These are phyloP conservation scores for Pseudogymnoascus sp. DNA, from an alignment of 2,329 filamentous ascomycete species.

Conservation along the genomic window DNA sequence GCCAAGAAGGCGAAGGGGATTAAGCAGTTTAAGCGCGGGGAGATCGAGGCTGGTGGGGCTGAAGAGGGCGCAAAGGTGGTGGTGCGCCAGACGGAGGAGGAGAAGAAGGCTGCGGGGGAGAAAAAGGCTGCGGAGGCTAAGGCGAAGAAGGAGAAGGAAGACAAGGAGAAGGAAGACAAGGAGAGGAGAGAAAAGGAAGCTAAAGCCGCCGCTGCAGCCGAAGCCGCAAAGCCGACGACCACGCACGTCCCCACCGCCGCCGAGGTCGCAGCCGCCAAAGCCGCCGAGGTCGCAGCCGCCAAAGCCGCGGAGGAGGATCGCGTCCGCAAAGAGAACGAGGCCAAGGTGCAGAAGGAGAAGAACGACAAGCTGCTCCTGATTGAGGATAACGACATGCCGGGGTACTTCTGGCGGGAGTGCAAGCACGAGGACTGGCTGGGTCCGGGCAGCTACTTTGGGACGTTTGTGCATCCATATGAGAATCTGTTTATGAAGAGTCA, in stretches of 20 bases:
- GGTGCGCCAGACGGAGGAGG: neutral
- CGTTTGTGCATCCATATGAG: constrained; percentile 2
- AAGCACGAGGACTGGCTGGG: constrained; percentile 2
- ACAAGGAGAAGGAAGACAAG: neutral
- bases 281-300: no score
- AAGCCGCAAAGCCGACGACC: neutral
- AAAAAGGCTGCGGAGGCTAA: neutral
- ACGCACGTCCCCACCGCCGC: neutral
- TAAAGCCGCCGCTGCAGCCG: neutral
- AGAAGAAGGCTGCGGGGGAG: neutral
- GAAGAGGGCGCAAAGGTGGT: neutral
- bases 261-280: neutral
- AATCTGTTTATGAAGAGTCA: constrained; percentile 2
- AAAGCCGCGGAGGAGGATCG: neutral
- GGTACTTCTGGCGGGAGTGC: constrained; percentile 2
- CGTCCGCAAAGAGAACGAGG: neutral
- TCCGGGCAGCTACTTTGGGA: neutral
- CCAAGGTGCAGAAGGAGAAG: neutral
- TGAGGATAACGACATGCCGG: neutral
- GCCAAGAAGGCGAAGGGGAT: neutral
- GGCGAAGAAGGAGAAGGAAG: neutral
- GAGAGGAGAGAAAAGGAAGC: neutral
- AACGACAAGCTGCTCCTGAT: neutral
- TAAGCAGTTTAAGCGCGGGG: neutral
- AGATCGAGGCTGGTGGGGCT: neutral